phyloP scores from a whole-genome alignment of 495 filamentous ascomycete genomes.

The Durotheca rogersii region DNA sequence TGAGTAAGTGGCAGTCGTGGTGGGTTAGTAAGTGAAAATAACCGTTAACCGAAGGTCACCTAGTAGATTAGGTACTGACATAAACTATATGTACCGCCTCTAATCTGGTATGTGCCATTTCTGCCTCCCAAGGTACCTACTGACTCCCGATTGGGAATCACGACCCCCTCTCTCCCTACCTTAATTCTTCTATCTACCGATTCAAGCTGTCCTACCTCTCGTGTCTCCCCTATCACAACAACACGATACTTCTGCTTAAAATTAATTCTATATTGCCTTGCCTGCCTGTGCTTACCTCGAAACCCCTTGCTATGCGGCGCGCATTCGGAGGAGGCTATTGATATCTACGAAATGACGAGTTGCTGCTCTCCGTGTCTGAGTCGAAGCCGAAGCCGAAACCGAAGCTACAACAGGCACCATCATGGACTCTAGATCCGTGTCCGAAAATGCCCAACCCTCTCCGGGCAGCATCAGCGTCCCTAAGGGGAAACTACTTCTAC shows the following conservation, averaged over 20 bases:
- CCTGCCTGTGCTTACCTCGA: background rate
- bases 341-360: slow-evolving; percentile 17
- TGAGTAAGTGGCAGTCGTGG: too few species aligned
- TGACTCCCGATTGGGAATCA: too few species aligned
- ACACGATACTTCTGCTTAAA: background rate
- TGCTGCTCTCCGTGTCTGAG: slow-evolving; percentile 2
- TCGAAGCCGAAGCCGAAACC: slow-evolving; percentile 7
- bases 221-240: background rate
- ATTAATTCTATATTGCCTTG: background rate
- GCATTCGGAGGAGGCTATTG: slow-evolving; percentile 2
- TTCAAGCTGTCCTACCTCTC: background rate
- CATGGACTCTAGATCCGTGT: slow-evolving; percentile 36
- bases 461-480: slow-evolving; percentile 27
- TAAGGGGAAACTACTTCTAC: slow-evolving; percentile 55
- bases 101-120: too few species aligned
- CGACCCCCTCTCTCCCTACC: slow-evolving; percentile 16
- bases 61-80: too few species aligned
- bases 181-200: slow-evolving; percentile 12
- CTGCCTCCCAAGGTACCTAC: too few species aligned
- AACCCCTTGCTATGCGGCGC: slow-evolving; percentile 2
- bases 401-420: too few species aligned
- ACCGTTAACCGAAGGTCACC: too few species aligned
- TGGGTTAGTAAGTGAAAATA: too few species aligned
- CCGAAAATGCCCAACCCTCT: slow-evolving; percentile 30
- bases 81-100: too few species aligned